Percentiles rank a stretch among this genome's conserved stretches.
Evolutionary conservation across 1,284 basidiomycete species (phyloP).

Genomic region (Naganishia liquefaciens): DNA sequence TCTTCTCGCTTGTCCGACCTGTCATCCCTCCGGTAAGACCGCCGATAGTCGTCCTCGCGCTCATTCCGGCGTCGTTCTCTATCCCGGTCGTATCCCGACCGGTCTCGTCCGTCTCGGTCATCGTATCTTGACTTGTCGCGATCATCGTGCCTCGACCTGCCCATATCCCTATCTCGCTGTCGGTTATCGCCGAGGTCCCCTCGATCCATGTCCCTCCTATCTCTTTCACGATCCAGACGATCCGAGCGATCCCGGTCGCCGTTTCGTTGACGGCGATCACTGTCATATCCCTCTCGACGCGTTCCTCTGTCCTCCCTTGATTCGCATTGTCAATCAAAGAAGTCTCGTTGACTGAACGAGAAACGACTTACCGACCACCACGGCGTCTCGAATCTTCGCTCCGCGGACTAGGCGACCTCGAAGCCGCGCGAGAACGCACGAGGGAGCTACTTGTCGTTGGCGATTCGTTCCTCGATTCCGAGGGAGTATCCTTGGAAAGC

Average conservation of each 20-base stretch:
- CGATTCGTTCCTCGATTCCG: slow-evolving; percentile 25
- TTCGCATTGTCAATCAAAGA: no score
- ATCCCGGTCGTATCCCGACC: slow-evolving; percentile 37
- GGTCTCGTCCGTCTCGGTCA: slow-evolving; percentile 30
- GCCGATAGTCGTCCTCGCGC: slow-evolving; percentile 35
- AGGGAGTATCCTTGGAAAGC: not conserved
- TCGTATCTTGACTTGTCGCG: slow-evolving; percentile 36
- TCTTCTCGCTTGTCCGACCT: not conserved
- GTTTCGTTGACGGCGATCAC: slow-evolving; percentile 9
- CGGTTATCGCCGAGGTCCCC: slow-evolving; percentile 31
- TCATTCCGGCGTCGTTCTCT: slow-evolving; percentile 36
- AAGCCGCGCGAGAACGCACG: slow-evolving; percentile 14
- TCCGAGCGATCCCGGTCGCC: slow-evolving; percentile 20
- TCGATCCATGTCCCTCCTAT: slow-evolving; percentile 11
- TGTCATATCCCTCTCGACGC: slow-evolving; percentile 11
- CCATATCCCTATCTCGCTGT: slow-evolving; percentile 40
- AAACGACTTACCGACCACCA: slow-evolving; percentile 27
- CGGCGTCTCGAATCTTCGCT: slow-evolving; percentile 29
- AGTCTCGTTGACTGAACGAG: not conserved
- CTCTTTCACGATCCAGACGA: no score
- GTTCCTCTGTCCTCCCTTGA: slow-evolving; percentile 32
- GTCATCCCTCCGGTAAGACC: not conserved
- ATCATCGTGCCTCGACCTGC: slow-evolving; percentile 36
- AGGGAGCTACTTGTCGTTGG: slow-evolving; percentile 27
- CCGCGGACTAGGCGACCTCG: slow-evolving; percentile 24